Conservation (phyloP, 2,329 filamentous ascomycete genomes). For the Sporothrix mexicana region DNA sequence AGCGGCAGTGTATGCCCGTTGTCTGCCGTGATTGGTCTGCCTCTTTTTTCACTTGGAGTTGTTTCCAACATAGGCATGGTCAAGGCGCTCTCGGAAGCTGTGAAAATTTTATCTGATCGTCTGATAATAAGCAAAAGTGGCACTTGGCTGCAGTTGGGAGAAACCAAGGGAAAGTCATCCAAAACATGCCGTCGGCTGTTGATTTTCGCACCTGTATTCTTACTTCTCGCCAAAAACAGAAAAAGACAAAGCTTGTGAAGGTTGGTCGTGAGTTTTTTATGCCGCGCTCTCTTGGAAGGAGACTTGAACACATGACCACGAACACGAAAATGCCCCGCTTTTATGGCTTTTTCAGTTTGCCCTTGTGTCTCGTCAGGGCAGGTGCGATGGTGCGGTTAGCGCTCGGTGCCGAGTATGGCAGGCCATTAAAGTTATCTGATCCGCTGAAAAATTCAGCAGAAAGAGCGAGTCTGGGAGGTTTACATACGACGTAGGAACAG, state of each 20-base stretch:
- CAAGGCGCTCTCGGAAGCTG: not conserved
- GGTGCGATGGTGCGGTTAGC: not conserved
- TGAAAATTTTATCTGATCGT: constrained; percentile 37
- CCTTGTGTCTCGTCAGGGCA: not conserved
- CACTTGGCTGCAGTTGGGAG: not conserved
- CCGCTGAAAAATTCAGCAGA: constrained; percentile 5
- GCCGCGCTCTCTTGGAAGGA: not conserved
- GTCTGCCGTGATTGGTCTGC: not conserved
- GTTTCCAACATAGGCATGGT: too few relatives aligned
- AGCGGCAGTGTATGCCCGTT: constrained; percentile 5
- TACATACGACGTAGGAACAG: not conserved
- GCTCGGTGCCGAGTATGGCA: not conserved
- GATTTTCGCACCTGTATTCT: not conserved
- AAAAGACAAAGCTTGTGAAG: not conserved
- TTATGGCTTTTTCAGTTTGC: not conserved
- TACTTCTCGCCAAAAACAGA: too few relatives aligned
- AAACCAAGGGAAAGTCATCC: too few relatives aligned
- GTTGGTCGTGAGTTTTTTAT: not conserved
- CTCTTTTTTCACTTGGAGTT: too few relatives aligned
- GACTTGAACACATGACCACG: too few relatives aligned
- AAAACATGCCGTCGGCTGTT: not conserved
- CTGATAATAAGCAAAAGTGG: constrained; percentile 33
- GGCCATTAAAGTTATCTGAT: constrained; percentile 32
- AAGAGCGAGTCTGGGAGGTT: constrained; percentile 4
- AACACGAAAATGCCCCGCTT: not conserved